Evolutionary conservation across 2,329 filamentous ascomycete species (phyloP).

Genomic region (Claviceps paspali): DNA sequence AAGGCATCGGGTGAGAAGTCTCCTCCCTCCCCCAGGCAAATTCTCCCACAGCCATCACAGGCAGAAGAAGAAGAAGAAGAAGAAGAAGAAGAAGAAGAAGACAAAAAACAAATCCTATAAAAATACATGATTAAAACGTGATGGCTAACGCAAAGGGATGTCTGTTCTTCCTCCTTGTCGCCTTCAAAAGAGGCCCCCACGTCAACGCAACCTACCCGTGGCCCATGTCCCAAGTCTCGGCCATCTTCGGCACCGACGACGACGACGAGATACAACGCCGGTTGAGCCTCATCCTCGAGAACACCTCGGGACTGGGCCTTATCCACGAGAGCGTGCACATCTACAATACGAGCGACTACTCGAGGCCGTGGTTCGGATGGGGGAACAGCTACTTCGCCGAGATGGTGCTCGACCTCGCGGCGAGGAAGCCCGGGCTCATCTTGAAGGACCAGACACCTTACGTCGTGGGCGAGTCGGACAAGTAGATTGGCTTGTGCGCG

Average conservation of each 20-base stretch:
- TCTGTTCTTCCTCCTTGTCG: no score
- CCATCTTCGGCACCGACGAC: conserved; percentile 29
- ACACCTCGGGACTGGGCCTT: conserved; percentile 26
- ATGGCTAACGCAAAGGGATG: no score
- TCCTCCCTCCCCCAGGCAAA: no score
- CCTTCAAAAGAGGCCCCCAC: conserved; percentile 39
- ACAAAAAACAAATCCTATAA: no score
- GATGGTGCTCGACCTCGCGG: conserved; percentile 54
- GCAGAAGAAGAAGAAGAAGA: no score
- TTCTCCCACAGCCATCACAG: no score
- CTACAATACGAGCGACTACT: conserved; percentile 24
- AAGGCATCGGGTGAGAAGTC: conserved; percentile 13
- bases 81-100: no score
- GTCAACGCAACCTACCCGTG: conserved; percentile 45
- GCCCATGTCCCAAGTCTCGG: conserved; percentile 41
- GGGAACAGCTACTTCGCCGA: conserved; percentile 28
- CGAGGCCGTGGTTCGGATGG: conserved; percentile 31
- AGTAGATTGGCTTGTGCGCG: no score
- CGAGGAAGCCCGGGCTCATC: conserved; percentile 66
- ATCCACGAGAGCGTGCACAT: conserved; percentile 33
- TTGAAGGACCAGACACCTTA: conserved; percentile 9
- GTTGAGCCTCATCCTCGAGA: conserved; percentile 23
- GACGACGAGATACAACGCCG: conserved; percentile 21
- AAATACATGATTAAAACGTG: no score
- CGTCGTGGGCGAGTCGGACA: not conserved